phyloP scores from a whole-genome alignment of 371 early-diverging fungal genomes.

The Apophysomyces variabilis region DNA sequence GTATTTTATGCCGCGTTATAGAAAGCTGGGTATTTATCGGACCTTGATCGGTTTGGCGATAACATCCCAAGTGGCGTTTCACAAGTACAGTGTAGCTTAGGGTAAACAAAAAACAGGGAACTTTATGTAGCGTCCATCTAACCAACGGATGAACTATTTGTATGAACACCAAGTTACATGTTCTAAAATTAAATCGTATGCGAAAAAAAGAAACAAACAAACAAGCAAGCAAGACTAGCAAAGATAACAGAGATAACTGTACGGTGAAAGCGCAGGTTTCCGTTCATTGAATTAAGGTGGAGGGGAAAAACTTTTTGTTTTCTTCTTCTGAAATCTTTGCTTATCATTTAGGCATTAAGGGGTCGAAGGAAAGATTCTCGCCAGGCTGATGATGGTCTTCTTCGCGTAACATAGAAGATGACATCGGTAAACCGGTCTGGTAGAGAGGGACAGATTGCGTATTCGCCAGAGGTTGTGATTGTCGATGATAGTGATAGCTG shows the following conservation, averaged over 20 bases:
- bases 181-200: no score
- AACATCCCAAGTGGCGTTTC: no score
- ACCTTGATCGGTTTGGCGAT: no score
- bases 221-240: background rate
- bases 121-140: no score
- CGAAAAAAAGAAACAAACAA: background rate
- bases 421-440: background rate
- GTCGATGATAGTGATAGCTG: constrained; percentile 1
- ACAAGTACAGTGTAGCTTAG: no score
- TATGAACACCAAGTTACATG: no score
- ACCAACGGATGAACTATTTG: no score
- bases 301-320: background rate
- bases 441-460: constrained; percentile 5
- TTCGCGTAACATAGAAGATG: background rate
- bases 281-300: background rate
- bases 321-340: background rate
- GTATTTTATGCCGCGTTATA: no score
- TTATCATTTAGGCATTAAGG: constrained; percentile 5
- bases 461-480: constrained; percentile 5
- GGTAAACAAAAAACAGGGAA: no score
- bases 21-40: no score
- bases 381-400: background rate
- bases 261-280: background rate
- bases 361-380: background rate
- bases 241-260: background rate